phyloP scores from a whole-genome alignment of 495 filamentous ascomycete genomes.

The Aspergillus bridgeri region DNA sequence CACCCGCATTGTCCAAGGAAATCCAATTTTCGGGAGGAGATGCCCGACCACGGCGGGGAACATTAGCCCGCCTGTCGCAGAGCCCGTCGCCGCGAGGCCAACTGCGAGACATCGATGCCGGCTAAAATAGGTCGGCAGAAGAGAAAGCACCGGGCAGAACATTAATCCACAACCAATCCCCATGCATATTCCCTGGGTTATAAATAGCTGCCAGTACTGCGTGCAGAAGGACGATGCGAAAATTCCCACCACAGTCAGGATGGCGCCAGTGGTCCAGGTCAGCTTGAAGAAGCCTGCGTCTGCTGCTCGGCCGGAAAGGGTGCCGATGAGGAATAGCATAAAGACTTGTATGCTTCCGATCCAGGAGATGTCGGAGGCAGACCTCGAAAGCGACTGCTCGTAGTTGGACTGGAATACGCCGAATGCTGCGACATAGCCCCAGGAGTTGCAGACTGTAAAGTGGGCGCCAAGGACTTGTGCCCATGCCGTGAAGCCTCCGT shows the following conservation, averaged over 20 bases:
- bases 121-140: slow-evolving; percentile 65
- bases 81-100: slow-evolving; percentile 57
- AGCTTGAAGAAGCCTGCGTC: slow-evolving; percentile 58
- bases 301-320: slow-evolving; percentile 52
- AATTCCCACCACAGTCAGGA: slow-evolving; percentile 56
- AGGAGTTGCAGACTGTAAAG: slow-evolving; percentile 58
- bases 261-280: slow-evolving; percentile 47
- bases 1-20: slow-evolving; percentile 65
- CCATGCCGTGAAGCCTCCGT: slow-evolving; percentile 53
- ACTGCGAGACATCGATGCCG: slow-evolving; percentile 58
- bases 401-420: slow-evolving; percentile 74
- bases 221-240: slow-evolving; percentile 60
- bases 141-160: slow-evolving; percentile 57
- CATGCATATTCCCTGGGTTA: slow-evolving; percentile 66
- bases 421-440: slow-evolving; percentile 64
- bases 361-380: slow-evolving; percentile 61
- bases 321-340: slow-evolving; percentile 26
- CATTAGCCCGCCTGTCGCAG: slow-evolving; percentile 64
- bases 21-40: slow-evolving; percentile 60
- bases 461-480: slow-evolving; percentile 53
- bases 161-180: slow-evolving; percentile 65
- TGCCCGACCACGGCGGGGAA: slow-evolving; percentile 62
- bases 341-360: slow-evolving; percentile 42
- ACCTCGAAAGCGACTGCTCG: slow-evolving; percentile 30
- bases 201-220: slow-evolving; percentile 60